A percentile compares a stretch with the other conserved stretches of the same genome.
phyloP scores from a whole-genome alignment of 2,329 filamentous ascomycete species.

The Sporothrix schenckii region DNA sequence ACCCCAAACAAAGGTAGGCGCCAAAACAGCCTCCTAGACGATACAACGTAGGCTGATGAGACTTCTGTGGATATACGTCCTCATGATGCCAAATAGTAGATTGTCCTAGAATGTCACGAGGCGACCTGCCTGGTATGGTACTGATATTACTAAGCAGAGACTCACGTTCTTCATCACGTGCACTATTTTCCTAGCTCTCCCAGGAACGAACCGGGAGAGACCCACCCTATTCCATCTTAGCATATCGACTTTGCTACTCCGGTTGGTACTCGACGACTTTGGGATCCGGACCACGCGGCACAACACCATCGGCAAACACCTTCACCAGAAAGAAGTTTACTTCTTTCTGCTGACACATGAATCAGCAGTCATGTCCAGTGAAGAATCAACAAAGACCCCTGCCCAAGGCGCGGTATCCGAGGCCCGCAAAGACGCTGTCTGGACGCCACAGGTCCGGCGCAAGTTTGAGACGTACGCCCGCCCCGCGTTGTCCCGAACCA shows the following conservation, averaged over 20 bases:
- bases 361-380: neutral
- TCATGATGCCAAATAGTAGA: neutral
- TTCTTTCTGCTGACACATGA: neutral
- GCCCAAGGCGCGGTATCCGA: neutral
- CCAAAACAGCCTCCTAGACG: neutral
- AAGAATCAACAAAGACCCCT: neutral
- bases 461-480: conserved; percentile 65
- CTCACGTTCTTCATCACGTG: neutral
- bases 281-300: neutral
- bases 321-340: neutral
- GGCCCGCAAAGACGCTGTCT: conserved; percentile 39
- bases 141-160: neutral
- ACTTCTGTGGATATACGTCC: neutral
- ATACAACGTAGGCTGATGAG: neutral
- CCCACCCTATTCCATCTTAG: conserved; percentile 12
- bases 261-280: neutral
- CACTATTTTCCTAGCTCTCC: no score
- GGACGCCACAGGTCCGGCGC: conserved; percentile 61
- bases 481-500: no score
- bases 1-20: neutral
- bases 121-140: neutral
- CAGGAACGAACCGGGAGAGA: neutral
- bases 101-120: neutral
- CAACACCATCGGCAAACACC: neutral
- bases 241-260: neutral